These are phyloP conservation scores for Phytophthora podocarpi DNA, from an alignment of 352 stramenopile genomes.

Conservation along the genomic window DNA sequence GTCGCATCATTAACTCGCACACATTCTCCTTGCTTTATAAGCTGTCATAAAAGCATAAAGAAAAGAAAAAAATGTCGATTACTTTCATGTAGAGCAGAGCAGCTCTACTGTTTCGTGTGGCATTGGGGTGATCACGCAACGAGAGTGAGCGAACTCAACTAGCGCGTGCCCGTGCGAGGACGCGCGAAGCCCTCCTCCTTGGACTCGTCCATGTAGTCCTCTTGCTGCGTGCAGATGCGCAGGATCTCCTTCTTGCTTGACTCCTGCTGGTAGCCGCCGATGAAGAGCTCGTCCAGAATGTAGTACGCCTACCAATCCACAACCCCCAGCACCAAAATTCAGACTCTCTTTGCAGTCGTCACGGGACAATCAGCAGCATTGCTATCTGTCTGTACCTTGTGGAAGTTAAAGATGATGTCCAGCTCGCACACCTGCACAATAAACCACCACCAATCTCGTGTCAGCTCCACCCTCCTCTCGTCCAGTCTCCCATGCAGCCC, in stretches of 20 bases:
- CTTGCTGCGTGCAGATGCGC: constrained; percentile 88
- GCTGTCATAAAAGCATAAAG: too few relatives aligned
- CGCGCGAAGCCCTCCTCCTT: constrained; percentile 85
- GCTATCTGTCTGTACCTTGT: constrained; percentile 86
- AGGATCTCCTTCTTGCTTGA: constrained; percentile 93
- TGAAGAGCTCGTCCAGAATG: constrained; percentile 99
- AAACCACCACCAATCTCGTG: neutral
- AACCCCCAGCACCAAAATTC: too few relatives aligned
- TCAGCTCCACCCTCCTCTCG: neutral
- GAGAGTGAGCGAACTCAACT: constrained; percentile 12
- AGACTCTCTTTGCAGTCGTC: neutral
- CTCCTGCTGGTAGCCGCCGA: constrained; percentile 98
- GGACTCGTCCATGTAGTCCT: constrained; percentile 91
- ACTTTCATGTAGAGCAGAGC: constrained; percentile 14
- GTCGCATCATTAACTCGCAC: too few relatives aligned
- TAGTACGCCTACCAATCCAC: constrained; percentile 95
- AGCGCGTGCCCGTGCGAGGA: constrained; percentile 66
- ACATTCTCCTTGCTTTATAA: too few relatives aligned
- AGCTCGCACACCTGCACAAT: constrained; percentile 85
- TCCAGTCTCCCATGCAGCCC: neutral
- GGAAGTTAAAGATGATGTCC: constrained; percentile 99
- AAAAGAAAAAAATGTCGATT: constrained; percentile 15
- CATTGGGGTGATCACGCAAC: neutral
- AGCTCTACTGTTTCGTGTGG: constrained; percentile 1
- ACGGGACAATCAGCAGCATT: neutral